phyloP scores from a whole-genome alignment of 2,329 filamentous ascomycete species.

The Colletotrichum falcatum region DNA sequence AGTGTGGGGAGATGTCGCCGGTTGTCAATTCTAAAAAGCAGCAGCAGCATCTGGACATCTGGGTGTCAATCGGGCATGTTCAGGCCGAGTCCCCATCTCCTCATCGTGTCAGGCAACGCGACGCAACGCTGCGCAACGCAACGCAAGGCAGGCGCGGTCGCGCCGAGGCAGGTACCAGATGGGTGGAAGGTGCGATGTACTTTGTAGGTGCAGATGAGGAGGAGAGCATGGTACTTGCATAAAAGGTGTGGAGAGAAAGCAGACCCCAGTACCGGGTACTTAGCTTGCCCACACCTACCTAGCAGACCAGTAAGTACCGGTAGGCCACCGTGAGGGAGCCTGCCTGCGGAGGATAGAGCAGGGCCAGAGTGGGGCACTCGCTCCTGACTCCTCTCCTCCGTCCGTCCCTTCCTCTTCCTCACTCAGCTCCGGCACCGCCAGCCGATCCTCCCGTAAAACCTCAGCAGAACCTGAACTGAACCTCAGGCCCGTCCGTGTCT shows the following conservation, averaged over 20 bases:
- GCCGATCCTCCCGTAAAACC: constrained; percentile 41
- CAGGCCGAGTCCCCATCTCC: background rate
- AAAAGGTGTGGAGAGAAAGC: background rate
- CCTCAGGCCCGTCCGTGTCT: constrained; percentile 26
- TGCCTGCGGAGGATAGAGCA: constrained; percentile 16
- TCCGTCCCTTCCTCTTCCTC: constrained; percentile 25
- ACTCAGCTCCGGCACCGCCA: constrained; percentile 42
- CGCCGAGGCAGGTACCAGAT: constrained; percentile 24
- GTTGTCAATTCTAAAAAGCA: background rate
- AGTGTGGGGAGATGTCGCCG: background rate
- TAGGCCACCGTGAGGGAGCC: background rate
- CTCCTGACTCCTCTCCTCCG: constrained; percentile 33
- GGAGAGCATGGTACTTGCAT: background rate
- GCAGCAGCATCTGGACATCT: background rate
- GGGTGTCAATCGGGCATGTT: background rate
- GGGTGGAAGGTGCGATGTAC: too few species aligned
- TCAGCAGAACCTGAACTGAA: background rate
- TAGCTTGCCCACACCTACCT: background rate
- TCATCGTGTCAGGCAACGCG: constrained; percentile 21
- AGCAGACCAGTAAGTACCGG: too few species aligned
- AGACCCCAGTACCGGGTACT: background rate
- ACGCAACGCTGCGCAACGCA: background rate
- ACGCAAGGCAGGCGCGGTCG: constrained; percentile 28
- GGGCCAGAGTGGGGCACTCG: constrained; percentile 21
- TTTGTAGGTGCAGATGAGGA: background rate